phyloP scores from a whole-genome alignment of 441 rosid species.

The Manihot esculenta region DNA sequence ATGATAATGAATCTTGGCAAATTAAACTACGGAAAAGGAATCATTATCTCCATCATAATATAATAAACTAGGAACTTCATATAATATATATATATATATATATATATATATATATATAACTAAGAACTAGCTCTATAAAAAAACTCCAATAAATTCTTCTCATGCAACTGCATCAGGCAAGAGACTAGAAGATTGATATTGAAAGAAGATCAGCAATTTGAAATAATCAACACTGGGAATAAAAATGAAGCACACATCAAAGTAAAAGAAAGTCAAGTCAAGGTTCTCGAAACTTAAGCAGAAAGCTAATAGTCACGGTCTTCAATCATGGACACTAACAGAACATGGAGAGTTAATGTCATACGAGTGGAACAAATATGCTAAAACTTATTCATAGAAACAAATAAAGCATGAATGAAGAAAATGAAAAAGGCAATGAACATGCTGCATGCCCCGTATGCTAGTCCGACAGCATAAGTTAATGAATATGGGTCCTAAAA shows the following conservation, averaged over 20 bases:
- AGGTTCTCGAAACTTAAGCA: background rate
- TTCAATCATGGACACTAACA: background rate
- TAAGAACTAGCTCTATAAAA: background rate
- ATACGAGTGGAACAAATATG: background rate
- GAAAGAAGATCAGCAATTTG: background rate
- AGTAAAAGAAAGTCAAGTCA: background rate
- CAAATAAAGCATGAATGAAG: background rate
- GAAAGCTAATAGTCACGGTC: background rate
- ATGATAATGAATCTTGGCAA: background rate
- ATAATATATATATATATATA: too few species aligned
- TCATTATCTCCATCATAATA: background rate
- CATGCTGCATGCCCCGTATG: background rate
- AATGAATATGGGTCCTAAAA: background rate
- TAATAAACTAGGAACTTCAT: too few species aligned
- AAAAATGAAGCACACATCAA: background rate
- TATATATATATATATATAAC: too few species aligned
- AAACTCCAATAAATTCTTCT: constrained; percentile 3
- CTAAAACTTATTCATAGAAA: background rate
- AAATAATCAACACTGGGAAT: background rate
- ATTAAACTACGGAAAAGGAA: background rate
- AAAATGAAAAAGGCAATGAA: background rate
- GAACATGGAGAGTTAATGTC: background rate
- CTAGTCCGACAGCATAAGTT: background rate
- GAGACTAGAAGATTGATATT: background rate
- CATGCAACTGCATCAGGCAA: background rate